phyloP scores from a whole-genome alignment of 169 alveolate genomes.

The Cardiosporidium cionae region DNA sequence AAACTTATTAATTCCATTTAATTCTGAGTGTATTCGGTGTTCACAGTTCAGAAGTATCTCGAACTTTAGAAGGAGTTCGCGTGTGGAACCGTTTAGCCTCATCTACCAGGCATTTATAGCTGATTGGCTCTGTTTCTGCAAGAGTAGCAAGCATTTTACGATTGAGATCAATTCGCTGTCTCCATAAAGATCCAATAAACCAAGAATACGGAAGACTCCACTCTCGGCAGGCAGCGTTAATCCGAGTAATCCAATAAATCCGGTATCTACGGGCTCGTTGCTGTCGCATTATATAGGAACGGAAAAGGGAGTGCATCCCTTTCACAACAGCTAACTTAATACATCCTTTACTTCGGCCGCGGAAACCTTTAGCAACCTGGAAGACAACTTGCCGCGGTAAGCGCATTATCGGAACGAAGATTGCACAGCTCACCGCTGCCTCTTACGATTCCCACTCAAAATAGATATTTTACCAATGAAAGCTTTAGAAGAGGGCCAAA shows the following conservation, averaged over 20 bases:
- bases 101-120: background rate
- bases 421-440: no score
- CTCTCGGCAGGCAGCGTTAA: constrained; percentile 34
- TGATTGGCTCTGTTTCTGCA: constrained; percentile 34
- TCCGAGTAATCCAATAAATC: constrained; percentile 20
- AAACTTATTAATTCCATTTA: no score
- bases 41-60: no score
- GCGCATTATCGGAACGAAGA: no score
- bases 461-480: no score
- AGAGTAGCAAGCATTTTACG: constrained; percentile 26
- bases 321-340: constrained; percentile 18
- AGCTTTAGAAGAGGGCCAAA: no score
- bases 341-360: constrained; percentile 30
- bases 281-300: constrained; percentile 6
- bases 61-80: no score
- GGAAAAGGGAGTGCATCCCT: constrained; percentile 15
- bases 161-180: constrained; percentile 12
- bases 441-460: no score
- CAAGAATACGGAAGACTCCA: constrained; percentile 25
- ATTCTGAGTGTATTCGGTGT: no score
- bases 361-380: constrained; percentile 26
- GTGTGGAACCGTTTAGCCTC: no score
- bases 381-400: constrained; percentile 27
- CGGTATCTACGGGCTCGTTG: constrained; percentile 23
- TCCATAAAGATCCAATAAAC: constrained; percentile 13